A percentile compares a stretch with the other conserved stretches of the same genome.
Conservation (phyloP, 768 basidiomycete species). For the Kwoniella europaea region DNA sequence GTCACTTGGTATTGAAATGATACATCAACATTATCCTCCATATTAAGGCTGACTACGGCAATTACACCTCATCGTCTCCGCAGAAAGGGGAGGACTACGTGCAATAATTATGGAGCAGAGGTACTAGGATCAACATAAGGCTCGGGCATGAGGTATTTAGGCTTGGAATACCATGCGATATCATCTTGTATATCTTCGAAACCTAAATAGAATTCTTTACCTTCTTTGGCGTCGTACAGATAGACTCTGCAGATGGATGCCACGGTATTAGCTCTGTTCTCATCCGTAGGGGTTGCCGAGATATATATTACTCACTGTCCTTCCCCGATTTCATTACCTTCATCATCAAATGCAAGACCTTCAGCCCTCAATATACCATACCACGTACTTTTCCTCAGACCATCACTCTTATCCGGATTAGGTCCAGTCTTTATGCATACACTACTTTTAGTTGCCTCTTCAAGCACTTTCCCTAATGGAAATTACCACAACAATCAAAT, state of each 20-base stretch:
- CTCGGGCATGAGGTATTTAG: neutral
- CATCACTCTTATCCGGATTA: neutral
- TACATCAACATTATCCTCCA: too few relatives aligned
- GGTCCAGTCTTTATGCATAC: neutral
- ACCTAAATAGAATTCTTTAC: neutral
- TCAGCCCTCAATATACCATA: neutral
- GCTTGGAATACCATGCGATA: neutral
- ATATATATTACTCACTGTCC: neutral
- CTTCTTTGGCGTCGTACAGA: neutral
- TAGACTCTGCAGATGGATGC: neutral
- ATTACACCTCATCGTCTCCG: too few relatives aligned
- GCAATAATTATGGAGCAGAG: too few relatives aligned
- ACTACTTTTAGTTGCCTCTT: neutral
- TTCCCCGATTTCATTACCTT: neutral
- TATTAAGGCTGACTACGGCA: too few relatives aligned
- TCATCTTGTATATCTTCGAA: neutral
- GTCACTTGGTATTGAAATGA: too few relatives aligned
- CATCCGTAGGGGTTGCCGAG: too few relatives aligned
- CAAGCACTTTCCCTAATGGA: neutral
- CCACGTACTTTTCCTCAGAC: neutral
- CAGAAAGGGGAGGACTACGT: too few relatives aligned
- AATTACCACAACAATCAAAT: too few relatives aligned
- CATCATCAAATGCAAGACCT: neutral
- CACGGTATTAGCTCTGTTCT: too few relatives aligned
- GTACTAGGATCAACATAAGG: neutral